phyloP scores from a whole-genome alignment of 495 filamentous ascomycete species.

The Jackrogersella multiformis region DNA sequence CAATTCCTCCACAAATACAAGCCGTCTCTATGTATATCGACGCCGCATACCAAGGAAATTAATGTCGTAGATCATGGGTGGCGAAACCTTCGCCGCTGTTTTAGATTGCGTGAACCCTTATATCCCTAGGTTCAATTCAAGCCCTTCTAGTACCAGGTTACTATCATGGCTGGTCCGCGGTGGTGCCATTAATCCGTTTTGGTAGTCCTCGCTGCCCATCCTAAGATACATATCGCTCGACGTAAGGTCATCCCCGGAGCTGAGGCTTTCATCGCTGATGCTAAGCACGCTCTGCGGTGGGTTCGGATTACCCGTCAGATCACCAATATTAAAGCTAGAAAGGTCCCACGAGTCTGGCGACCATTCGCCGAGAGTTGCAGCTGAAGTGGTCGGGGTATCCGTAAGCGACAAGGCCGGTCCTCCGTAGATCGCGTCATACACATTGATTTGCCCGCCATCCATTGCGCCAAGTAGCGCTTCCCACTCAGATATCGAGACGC shows the following conservation, averaged over 20 bases:
- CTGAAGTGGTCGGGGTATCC: slow-evolving; percentile 49
- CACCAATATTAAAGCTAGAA: slow-evolving; percentile 56
- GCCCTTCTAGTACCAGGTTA: slow-evolving; percentile 52
- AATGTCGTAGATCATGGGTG: slow-evolving; percentile 8
- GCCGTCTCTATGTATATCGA: slow-evolving; percentile 28
- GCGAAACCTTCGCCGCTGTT: not conserved
- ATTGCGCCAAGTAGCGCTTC: slow-evolving; percentile 79
- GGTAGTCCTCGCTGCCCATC: slow-evolving; percentile 49
- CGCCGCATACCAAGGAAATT: slow-evolving; percentile 24
- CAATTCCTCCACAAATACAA: slow-evolving; percentile 19
- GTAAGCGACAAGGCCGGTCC: slow-evolving; percentile 62
- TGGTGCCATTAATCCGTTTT: slow-evolving; percentile 40
- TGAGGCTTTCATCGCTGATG: slow-evolving; percentile 80
- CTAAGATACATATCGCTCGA: slow-evolving; percentile 49
- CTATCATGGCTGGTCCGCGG: slow-evolving; percentile 45
- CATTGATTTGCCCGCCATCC: slow-evolving; percentile 78
- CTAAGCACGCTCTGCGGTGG: slow-evolving; percentile 74
- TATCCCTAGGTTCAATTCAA: slow-evolving; percentile 54
- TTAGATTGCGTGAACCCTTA: slow-evolving; percentile 27
- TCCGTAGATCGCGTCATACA: slow-evolving; percentile 86
- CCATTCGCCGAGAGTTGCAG: slow-evolving; percentile 52
- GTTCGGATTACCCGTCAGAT: slow-evolving; percentile 51
- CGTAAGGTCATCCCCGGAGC: slow-evolving; percentile 59
- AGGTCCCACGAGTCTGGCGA: slow-evolving; percentile 66
- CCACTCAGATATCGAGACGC: slow-evolving; percentile 75